A percentile compares a stretch with the other conserved stretches of the same genome.
Conservation (phyloP, 139 green algal genomes). For the Picochlorum sp. region DNA sequence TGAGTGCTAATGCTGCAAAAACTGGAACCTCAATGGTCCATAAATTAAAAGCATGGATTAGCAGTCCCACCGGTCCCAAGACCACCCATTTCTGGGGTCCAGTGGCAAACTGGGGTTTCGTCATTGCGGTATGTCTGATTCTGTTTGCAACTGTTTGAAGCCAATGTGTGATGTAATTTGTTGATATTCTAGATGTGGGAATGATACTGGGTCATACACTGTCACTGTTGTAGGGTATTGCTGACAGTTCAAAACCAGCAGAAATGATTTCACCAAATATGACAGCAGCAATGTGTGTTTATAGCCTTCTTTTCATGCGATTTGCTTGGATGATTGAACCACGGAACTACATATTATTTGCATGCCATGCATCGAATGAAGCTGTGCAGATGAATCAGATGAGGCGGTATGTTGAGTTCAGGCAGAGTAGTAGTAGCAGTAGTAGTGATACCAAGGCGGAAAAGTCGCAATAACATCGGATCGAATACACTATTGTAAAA, state of each 20-base stretch:
- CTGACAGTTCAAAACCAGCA: constrained; percentile 53
- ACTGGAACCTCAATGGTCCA: constrained; percentile 3
- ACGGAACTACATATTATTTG: constrained; percentile 67
- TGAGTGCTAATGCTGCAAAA: constrained; percentile 18
- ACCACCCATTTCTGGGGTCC: constrained; percentile 36
- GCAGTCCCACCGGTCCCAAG: constrained; percentile 27
- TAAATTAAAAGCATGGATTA: constrained; percentile 11
- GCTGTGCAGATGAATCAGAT: constrained; percentile 60
- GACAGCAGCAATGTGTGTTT: constrained; percentile 66
- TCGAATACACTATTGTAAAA: too few species aligned
- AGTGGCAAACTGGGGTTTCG: constrained; percentile 75
- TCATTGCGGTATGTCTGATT: constrained; percentile 45
- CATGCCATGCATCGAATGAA: constrained; percentile 69
- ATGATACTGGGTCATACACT: neutral
- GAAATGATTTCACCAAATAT: constrained; percentile 63
- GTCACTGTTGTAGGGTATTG: constrained; percentile 40
- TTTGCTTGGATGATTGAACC: constrained; percentile 69
- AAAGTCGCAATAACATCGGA: too few species aligned
- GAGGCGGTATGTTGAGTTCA: constrained; percentile 18
- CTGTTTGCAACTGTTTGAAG: neutral
- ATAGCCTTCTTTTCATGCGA: constrained; percentile 73
- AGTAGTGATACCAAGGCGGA: too few species aligned
- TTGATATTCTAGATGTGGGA: neutral
- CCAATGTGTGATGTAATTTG: neutral
- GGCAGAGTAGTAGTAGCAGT: neutral